A percentile compares a stretch with the other conserved stretches of the same genome.
Evolutionary conservation across 2,329 filamentous ascomycete species (phyloP).

Genomic region (Cordyceps javanica): DNA sequence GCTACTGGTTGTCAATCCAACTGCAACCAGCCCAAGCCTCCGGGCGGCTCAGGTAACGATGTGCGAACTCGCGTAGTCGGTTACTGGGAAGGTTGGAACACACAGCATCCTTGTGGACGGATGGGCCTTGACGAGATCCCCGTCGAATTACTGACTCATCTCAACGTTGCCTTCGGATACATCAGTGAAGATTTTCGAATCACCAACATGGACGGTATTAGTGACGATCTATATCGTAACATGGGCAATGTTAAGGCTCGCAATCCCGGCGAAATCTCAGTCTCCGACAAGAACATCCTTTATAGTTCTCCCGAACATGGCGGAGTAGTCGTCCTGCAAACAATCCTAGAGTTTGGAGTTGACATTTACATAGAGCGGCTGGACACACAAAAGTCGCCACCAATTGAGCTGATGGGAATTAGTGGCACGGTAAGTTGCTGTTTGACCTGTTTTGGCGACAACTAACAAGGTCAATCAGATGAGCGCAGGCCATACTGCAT

Average conservation of each 20-base stretch:
- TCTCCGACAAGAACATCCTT: not conserved
- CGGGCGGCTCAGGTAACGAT: too few relatives aligned
- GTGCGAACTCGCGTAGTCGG: constrained; percentile 19
- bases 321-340: not conserved
- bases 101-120: not conserved
- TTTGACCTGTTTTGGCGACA: not conserved
- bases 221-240: not conserved
- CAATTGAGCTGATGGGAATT: too few relatives aligned
- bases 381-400: too few relatives aligned
- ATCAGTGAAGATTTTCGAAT: not conserved
- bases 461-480: not conserved
- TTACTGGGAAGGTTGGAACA: constrained; percentile 23
- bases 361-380: not conserved
- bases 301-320: not conserved
- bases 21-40: too few relatives aligned
- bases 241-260: not conserved
- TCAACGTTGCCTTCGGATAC: constrained; percentile 35
- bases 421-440: not conserved
- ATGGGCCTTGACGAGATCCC: not conserved
- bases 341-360: not conserved
- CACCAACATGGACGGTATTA: not conserved
- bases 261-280: not conserved
- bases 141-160: constrained; percentile 14
- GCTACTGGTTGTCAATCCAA: not conserved
- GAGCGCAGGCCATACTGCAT: not conserved